A percentile compares a stretch with the other conserved stretches of the same genome.
Evolutionary conservation across 2,329 filamentous ascomycete species (phyloP).

Genomic region (Aspergillus uvarum): DNA sequence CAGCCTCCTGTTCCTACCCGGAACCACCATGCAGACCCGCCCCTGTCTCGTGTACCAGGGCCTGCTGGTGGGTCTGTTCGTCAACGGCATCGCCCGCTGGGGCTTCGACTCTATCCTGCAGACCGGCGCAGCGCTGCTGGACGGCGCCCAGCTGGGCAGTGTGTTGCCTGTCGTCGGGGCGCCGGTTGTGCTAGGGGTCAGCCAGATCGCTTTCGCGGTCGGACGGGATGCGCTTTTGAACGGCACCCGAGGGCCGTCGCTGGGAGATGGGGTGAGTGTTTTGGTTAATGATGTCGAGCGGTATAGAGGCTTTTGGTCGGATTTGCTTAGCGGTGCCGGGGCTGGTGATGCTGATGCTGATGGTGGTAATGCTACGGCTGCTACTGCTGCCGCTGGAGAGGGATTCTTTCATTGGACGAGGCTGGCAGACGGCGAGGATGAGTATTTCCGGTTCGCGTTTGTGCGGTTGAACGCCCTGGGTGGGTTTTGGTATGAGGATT

Average conservation of each 20-base stretch:
- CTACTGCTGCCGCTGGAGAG: conserved; percentile 16
- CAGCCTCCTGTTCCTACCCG: conserved; percentile 57
- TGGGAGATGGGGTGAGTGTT: conserved; percentile 56
- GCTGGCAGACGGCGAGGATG: conserved; percentile 28
- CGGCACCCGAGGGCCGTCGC: conserved; percentile 31
- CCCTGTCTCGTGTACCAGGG: conserved; percentile 61
- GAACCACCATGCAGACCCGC: conserved; percentile 59
- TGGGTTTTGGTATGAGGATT: conserved; percentile 43
- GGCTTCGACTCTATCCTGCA: conserved; percentile 61
- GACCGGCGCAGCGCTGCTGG: conserved; percentile 52
- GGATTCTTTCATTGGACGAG: conserved; percentile 38
- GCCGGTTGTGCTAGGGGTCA: conserved; percentile 20
- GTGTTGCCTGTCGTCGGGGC: conserved; percentile 31
- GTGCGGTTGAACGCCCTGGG: conserved; percentile 38
- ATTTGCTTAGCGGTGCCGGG: conserved; percentile 10
- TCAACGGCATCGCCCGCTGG: conserved; percentile 65
- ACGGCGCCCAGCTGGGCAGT: conserved; percentile 37
- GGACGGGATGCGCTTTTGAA: neutral
- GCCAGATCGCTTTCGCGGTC: conserved; percentile 35
- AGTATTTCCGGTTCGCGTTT: conserved; percentile 48
- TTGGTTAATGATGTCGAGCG: conserved; percentile 63
- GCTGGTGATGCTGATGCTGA: too few species aligned
- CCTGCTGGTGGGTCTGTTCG: conserved; percentile 60
- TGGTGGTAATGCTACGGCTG: too few species aligned
- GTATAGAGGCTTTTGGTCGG: conserved; percentile 53